These are phyloP conservation scores for Colletotrichum sp. DNA, from an alignment of 2,329 filamentous ascomycete species.

Conservation along the genomic window DNA sequence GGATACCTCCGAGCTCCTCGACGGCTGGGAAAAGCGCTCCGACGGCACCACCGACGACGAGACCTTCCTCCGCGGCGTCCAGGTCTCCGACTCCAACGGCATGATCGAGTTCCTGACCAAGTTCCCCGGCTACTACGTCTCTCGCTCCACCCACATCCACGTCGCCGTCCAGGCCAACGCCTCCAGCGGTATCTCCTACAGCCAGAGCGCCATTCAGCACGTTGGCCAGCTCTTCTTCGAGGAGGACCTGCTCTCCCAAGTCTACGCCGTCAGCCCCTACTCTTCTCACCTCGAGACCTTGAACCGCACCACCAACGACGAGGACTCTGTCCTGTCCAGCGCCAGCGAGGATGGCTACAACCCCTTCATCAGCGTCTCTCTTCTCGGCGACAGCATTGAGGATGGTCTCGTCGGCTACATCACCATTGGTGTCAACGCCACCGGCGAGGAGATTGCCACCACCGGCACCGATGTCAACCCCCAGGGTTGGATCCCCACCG, in stretches of 20 bases:
- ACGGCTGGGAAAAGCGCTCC: background rate
- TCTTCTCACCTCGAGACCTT: background rate
- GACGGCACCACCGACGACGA: conserved; percentile 26
- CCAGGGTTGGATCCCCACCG: background rate
- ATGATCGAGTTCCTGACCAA: conserved; percentile 48
- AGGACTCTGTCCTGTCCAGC: conserved; percentile 49
- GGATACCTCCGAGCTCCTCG: background rate
- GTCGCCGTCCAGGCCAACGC: conserved; percentile 42
- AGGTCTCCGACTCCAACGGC: conserved; percentile 43
- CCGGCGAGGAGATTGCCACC: background rate
- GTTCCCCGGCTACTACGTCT: conserved; percentile 49
- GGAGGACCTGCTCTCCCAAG: background rate
- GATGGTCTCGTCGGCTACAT: conserved; percentile 54
- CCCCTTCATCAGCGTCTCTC: conserved; percentile 56
- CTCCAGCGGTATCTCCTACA: conserved; percentile 32
- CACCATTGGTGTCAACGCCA: conserved; percentile 42
- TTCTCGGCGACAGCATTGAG: conserved; percentile 49
- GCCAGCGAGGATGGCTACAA: conserved; percentile 46
- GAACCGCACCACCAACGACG: conserved; percentile 13
- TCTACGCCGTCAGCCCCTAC: background rate
- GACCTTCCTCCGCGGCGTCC: conserved; percentile 41
- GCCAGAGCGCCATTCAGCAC: conserved; percentile 25
- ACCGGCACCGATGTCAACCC: background rate
- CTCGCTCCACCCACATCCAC: conserved; percentile 54
- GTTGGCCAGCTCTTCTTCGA: conserved; percentile 4